Base-by-base conservation (phyloP, 164 flowering plant species). In the Warburgia ugandensis region DNA sequence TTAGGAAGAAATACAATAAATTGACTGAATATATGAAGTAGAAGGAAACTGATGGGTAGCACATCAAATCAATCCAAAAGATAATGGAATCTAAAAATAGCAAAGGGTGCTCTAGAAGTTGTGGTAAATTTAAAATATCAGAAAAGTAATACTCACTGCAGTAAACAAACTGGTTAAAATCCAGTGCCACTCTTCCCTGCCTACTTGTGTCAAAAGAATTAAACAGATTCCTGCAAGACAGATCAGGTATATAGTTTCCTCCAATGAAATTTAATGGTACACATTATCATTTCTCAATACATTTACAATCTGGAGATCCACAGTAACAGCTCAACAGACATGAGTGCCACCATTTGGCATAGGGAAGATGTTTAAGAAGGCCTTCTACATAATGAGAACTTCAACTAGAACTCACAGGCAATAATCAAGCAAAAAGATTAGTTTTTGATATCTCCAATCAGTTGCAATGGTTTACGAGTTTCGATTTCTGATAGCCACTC, bases 181-280 rank as follows among this genome's bases (percentile, higher is more conserved):
- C 94, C 52, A 85, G 78, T 35, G 86, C 75, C 46, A 85, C 78
- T 50, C 87, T 72, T 41, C 95, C 95, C 58, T 85, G 83, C 73
- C 78, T 82, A 28, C 76, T 64, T 28, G 86, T 75, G 65, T 85
- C 95, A 56, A 85, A 85, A 28, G 89, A 82, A 64, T 71, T 71
- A 54, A 85, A 85, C 6, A 82, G 61, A 57, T 85, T 85, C 73
- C 90, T 82, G 72, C 57, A 72, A 55, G 46, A 39, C 31, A 53
- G 13, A 55, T 19, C 32, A 36, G 35, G 21, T 32, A 25, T 20
- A 16, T 45, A 45, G 28, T 6, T 5, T 45, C n/a, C 14, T 10
- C 27, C 13, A 30, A 33, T 32, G 36, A 20, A 37, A 26, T 20
- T 8, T 27, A 9, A 46, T 30, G 14, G 22, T 35, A 17, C 16